Evolutionary conservation across 2,329 filamentous ascomycete genomes (phyloP).

Genomic region (Trichophyton equinum): DNA sequence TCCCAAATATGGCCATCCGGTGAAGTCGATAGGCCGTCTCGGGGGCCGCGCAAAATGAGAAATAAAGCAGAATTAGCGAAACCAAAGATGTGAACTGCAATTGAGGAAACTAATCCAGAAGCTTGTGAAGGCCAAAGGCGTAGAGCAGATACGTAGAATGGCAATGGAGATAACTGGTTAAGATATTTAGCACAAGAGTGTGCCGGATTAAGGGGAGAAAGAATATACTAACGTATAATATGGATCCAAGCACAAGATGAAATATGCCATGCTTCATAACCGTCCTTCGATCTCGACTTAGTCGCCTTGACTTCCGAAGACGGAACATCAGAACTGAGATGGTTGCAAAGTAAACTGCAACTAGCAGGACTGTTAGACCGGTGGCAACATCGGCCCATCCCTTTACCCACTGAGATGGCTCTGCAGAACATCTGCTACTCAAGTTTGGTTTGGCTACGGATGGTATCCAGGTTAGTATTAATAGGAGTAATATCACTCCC

Average conservation of each 20-base stretch:
- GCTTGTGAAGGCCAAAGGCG: constrained; percentile 4
- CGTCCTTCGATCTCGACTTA: constrained; percentile 16
- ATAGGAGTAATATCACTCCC: constrained; percentile 9
- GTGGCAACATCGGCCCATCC: constrained; percentile 17
- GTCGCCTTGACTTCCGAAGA: constrained; percentile 13
- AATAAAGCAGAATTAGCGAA: constrained; percentile 17
- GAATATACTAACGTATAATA: constrained; percentile 16
- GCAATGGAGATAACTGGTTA: constrained; percentile 14
- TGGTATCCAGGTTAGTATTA: constrained; percentile 17
- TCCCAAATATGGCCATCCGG: neutral
- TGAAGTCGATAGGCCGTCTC: constrained; percentile 5
- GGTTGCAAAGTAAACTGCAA: constrained; percentile 14
- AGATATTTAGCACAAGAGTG: neutral
- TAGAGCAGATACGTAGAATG: constrained; percentile 15
- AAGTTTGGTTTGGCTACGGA: constrained; percentile 11
- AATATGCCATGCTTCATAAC: constrained; percentile 18
- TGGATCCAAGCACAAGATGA: constrained; percentile 15
- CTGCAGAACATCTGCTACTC: constrained; percentile 13
- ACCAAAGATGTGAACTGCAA: constrained; percentile 18
- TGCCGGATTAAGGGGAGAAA: neutral
- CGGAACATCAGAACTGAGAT: constrained; percentile 12
- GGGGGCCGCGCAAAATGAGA: constrained; percentile 16
- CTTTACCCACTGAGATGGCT: constrained; percentile 12
- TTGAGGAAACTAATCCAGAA: constrained; percentile 15
- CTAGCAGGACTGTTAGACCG: constrained; percentile 12